Percentiles rank a stretch among this genome's conserved stretches.
Conservation (phyloP, 352 stramenopile genomes). For the Achlya hypogyna region DNA sequence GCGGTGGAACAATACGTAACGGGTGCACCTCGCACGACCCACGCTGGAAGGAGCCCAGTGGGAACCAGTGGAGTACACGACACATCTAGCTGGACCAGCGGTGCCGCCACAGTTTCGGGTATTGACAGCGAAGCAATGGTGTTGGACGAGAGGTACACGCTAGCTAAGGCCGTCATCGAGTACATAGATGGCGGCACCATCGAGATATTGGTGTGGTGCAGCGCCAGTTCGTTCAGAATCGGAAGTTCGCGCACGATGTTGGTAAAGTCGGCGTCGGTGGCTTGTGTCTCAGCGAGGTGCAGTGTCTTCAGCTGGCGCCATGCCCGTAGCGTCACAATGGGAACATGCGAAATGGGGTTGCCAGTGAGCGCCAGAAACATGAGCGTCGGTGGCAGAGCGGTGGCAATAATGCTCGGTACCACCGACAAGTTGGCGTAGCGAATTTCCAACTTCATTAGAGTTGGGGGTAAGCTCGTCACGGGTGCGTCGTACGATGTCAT, state of each 20-base stretch:
- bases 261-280: neutral
- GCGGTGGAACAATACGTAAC: neutral
- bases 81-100: neutral
- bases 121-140: neutral
- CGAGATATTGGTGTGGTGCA: neutral
- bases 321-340: neutral
- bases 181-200: neutral
- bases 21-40: neutral
- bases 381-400: neutral
- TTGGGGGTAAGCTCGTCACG: neutral
- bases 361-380: neutral
- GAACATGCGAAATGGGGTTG: neutral
- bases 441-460: neutral
- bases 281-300: neutral
- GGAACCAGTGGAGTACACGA: neutral
- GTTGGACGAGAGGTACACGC: neutral
- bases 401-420: neutral
- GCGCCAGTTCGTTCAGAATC: neutral
- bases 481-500: neutral
- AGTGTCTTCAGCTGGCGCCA: neutral
- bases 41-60: neutral
- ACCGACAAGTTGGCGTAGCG: neutral
- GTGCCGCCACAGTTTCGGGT: neutral
- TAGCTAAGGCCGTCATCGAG: neutral
- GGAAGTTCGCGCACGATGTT: neutral